Evolutionary conservation across 83 land plant species (phyloP).

Genomic region (Larix sibirica): DNA sequence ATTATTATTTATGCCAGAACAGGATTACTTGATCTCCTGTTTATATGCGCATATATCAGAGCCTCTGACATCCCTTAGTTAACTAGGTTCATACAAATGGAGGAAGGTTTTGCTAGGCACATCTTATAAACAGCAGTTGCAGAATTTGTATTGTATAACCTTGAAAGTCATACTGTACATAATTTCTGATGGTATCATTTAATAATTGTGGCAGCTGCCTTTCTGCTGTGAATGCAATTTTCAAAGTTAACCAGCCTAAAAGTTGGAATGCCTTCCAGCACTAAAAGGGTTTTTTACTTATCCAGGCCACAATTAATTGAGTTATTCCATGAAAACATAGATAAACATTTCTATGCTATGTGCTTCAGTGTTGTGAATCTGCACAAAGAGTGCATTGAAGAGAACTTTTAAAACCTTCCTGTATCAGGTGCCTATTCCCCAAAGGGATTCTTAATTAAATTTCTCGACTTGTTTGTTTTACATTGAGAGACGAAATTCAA

Average conservation of each 20-base stretch:
- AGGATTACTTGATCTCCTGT: neutral
- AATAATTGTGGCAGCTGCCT: neutral
- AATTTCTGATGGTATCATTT: neutral
- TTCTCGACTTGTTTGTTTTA: too few species aligned
- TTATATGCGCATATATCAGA: neutral
- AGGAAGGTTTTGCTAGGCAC: neutral
- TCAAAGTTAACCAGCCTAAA: neutral
- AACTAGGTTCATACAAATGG: neutral
- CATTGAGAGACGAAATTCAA: too few species aligned
- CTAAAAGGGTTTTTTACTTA: too few species aligned
- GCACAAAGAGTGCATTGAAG: too few species aligned
- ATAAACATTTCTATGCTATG: too few species aligned
- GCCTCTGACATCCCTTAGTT: neutral
- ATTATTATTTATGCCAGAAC: neutral
- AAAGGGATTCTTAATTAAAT: too few species aligned
- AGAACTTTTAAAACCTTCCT: too few species aligned
- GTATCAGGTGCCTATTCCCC: too few species aligned
- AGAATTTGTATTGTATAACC: neutral
- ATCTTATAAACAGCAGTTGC: neutral
- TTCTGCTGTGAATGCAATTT: neutral
- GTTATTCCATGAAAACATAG: too few species aligned
- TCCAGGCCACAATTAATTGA: too few species aligned
- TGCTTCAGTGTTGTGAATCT: too few species aligned
- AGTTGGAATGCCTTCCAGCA: conserved; percentile 11
- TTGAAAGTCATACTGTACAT: conserved; percentile 18